phyloP scores from a whole-genome alignment of 371 early-diverging fungal genomes.

The Mortierella sp. region DNA sequence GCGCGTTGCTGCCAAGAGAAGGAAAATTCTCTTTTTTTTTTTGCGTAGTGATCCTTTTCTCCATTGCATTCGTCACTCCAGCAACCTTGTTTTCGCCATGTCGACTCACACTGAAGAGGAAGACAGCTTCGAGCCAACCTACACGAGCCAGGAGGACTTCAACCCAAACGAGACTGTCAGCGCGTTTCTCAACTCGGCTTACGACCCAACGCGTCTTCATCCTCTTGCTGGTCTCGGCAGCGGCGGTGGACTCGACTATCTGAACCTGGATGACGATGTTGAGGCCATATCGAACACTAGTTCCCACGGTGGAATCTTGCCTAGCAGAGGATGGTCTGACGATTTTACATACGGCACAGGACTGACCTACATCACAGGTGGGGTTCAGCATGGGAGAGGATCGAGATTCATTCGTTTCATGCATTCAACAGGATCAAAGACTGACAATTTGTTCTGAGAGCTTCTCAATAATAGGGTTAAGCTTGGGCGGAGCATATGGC shows the following conservation, averaged over 20 bases:
- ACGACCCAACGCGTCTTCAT: constrained; percentile 59
- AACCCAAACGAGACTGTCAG: constrained; percentile 58
- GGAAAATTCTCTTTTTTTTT: too few species aligned
- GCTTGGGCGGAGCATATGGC: constrained; percentile 80
- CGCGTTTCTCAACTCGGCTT: constrained; percentile 57
- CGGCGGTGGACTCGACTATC: constrained; percentile 58
- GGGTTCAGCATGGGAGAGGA: too few species aligned
- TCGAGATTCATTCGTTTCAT: too few species aligned
- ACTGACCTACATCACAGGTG: constrained; percentile 76
- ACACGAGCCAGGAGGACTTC: constrained; percentile 6
- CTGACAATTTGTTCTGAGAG: too few species aligned
- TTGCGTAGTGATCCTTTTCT: too few species aligned
- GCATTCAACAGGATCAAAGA: too few species aligned
- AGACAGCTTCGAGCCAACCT: neutral
- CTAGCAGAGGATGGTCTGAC: constrained; percentile 79
- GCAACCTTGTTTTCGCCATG: too few species aligned
- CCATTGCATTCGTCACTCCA: too few species aligned
- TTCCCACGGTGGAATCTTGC: constrained; percentile 61
- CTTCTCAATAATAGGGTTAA: constrained; percentile 53
- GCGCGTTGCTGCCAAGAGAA: too few species aligned
- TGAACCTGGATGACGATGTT: constrained; percentile 56
- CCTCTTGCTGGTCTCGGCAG: constrained; percentile 55
- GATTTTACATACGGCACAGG: constrained; percentile 88
- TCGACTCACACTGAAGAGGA: neutral
- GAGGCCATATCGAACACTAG: constrained; percentile 12